Conservation (phyloP, 768 basidiomycete species). For the Boletales sp. region DNA sequence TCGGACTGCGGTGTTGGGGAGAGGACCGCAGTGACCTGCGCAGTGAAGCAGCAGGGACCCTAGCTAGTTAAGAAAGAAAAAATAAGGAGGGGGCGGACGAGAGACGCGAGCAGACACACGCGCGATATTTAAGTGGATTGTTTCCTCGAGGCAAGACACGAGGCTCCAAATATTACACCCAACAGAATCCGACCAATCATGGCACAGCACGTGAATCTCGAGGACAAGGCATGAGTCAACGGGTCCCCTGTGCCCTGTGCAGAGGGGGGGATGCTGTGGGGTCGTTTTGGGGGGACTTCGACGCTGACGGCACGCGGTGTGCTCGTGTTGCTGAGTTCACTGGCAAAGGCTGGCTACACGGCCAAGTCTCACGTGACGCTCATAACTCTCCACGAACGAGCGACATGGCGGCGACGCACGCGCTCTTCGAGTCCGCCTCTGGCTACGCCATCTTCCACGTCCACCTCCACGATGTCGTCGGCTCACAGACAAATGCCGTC, state of each 20-base stretch:
- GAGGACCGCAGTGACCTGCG: conserved; percentile 25
- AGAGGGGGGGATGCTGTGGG: too few species aligned
- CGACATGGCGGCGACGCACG: conserved; percentile 65
- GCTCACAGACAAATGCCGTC: conserved; percentile 67
- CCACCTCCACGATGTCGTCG: conserved; percentile 85
- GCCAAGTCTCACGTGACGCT: too few species aligned
- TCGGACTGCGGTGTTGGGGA: conserved; percentile 1
- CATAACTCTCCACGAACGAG: background rate
- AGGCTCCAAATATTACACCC: conserved; percentile 19
- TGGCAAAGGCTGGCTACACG: too few species aligned
- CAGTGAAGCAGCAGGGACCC: conserved; percentile 20
- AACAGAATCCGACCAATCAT: conserved; percentile 21
- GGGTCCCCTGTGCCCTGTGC: background rate
- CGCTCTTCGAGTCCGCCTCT: conserved; percentile 90
- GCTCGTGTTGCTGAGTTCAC: too few species aligned
- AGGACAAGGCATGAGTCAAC: background rate
- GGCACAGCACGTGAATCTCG: conserved; percentile 16
- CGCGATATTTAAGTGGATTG: conserved; percentile 15
- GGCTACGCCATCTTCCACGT: conserved; percentile 93
- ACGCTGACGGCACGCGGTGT: too few species aligned
- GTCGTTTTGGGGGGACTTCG: too few species aligned
- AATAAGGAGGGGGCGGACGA: conserved; percentile 13
- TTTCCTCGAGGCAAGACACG: conserved; percentile 27
- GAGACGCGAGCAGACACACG: background rate
- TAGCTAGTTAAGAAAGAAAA: too few species aligned